These are phyloP conservation scores for Lithospermum erythrorhizon DNA, from an alignment of 257 asterid genomes.

Conservation along the genomic window DNA sequence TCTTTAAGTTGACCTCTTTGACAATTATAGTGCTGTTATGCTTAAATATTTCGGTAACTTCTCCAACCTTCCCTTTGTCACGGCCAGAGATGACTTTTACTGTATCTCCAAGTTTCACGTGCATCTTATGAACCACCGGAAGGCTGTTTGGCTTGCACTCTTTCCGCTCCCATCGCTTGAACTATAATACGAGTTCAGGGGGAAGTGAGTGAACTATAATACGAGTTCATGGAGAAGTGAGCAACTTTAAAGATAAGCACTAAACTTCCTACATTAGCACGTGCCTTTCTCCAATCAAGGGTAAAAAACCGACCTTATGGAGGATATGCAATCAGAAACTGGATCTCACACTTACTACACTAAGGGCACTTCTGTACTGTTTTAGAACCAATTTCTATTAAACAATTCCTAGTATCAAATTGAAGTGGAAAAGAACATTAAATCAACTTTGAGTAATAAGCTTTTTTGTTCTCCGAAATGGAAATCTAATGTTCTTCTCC, in stretches of 20 bases:
- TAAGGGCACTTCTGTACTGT: too few species aligned
- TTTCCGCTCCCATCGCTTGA: slow-evolving; percentile 88
- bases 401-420: too few species aligned
- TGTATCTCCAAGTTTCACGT: slow-evolving; percentile 84
- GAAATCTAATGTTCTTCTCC: too few species aligned
- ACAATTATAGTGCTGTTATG: slow-evolving; percentile 70
- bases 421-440: too few species aligned
- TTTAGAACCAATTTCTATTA: too few species aligned
- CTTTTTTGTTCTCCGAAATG: too few species aligned
- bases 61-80: slow-evolving; percentile 83
- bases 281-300: too few species aligned
- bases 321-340: too few species aligned
- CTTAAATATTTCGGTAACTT: slow-evolving; percentile 50
- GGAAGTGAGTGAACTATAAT: slow-evolving; percentile 58
- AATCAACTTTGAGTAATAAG: too few species aligned
- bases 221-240: neutral
- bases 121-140: slow-evolving; percentile 83
- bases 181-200: slow-evolving; percentile 25
- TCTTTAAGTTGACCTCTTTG: slow-evolving; percentile 80
- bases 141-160: slow-evolving; percentile 95
- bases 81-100: slow-evolving; percentile 85
- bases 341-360: too few species aligned
- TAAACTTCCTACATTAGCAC: neutral
- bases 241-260: neutral
- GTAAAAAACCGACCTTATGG: too few species aligned